phyloP scores from a whole-genome alignment of 2,329 filamentous ascomycete genomes.

The Alternaria hordeiaustralica region DNA sequence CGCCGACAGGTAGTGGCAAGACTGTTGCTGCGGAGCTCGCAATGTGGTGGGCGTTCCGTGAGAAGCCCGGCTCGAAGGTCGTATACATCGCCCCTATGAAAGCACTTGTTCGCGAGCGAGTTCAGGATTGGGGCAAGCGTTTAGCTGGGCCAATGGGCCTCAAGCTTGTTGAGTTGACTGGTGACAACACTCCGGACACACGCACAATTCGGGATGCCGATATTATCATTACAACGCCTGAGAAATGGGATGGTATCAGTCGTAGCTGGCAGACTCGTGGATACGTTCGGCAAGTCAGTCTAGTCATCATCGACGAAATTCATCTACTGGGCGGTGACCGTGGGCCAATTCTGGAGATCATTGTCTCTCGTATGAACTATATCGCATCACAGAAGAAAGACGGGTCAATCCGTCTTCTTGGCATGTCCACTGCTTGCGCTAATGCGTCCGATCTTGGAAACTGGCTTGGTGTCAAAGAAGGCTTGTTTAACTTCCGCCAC shows the following conservation, averaged over 20 bases:
- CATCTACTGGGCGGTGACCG: conserved; percentile 95
- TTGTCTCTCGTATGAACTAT: conserved; percentile 94
- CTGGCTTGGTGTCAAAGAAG: conserved; percentile 96
- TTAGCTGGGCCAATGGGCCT: conserved; percentile 83
- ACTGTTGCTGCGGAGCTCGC: conserved; percentile 94
- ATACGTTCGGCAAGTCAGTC: conserved; percentile 91
- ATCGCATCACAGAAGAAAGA: conserved; percentile 89
- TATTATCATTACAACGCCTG: conserved; percentile 98
- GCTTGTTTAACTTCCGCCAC: conserved; percentile 94
- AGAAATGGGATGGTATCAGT: conserved; percentile 99
- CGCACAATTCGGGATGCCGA: conserved; percentile 94
- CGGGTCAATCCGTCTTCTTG: conserved; percentile 85
- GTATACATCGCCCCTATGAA: conserved; percentile 99
- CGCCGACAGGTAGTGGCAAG: conserved; percentile 96
- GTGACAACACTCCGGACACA: conserved; percentile 97
- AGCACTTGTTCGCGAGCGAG: conserved; percentile 92
- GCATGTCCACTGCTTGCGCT: conserved; percentile 99
- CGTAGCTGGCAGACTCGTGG: conserved; percentile 98
- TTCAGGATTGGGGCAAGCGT: conserved; percentile 90
- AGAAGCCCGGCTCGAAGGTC: conserved; percentile 92
- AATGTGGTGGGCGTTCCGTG: conserved; percentile 99
- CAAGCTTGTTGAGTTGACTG: conserved; percentile 92
- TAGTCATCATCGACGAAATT: conserved; percentile 99
- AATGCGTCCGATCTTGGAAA: conserved; percentile 94
- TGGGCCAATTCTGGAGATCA: conserved; percentile 97